A percentile compares a stretch with the other conserved stretches of the same genome.
Evolutionary conservation across 2,329 filamentous ascomycete genomes (phyloP).

Genomic region (Colletotrichum caudatum): DNA sequence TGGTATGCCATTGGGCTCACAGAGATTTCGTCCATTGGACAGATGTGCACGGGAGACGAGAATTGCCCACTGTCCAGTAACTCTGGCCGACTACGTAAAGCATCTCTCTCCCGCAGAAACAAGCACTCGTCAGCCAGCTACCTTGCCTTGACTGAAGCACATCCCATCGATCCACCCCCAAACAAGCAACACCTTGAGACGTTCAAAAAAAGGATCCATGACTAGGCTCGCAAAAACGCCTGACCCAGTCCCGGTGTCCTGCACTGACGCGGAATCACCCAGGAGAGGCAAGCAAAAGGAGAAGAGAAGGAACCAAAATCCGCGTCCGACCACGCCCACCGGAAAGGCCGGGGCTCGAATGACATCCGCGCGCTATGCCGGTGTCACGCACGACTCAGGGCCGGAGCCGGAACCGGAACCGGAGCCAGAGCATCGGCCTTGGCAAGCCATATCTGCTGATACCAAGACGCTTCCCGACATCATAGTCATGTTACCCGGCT

Average conservation of each 20-base stretch:
- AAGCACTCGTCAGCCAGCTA: neutral
- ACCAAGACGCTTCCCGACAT: neutral
- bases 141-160: neutral
- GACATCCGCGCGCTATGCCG: constrained; percentile 25
- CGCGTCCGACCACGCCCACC: neutral
- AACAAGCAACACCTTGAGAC: neutral
- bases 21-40: neutral
- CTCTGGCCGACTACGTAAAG: neutral
- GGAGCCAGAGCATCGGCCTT: neutral
- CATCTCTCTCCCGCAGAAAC: neutral
- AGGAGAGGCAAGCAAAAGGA: constrained; percentile 43
- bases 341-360: constrained; percentile 2
- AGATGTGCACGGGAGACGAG: neutral
- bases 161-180: neutral
- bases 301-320: constrained; percentile 41
- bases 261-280: constrained; percentile 23
- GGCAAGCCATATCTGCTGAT: neutral
- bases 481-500: neutral
- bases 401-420: too few species aligned
- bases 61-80: too few species aligned
- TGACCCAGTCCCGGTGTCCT: neutral
- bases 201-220: neutral
- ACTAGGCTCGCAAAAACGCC: constrained; percentile 22
- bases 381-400: neutral
- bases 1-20: constrained; percentile 8